phyloP scores from a whole-genome alignment of 2,329 filamentous ascomycete species.

The Verticillium tricorpus region DNA sequence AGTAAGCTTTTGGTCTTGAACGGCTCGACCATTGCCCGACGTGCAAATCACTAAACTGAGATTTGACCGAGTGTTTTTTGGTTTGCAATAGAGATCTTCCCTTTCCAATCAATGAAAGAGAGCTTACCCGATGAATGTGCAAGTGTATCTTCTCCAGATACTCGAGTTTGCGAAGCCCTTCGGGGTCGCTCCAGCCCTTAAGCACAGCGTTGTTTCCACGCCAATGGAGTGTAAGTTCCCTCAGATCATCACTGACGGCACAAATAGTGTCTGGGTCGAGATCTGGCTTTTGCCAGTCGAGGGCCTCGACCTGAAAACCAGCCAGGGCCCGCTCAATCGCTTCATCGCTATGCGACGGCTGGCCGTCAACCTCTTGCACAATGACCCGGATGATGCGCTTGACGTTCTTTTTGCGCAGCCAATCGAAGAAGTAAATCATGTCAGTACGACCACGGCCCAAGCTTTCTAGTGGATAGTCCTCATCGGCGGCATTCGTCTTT shows the following conservation, averaged over 20 bases:
- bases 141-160: constrained; percentile 19
- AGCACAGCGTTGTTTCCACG: constrained; percentile 27
- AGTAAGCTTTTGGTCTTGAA: neutral
- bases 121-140: constrained; percentile 16
- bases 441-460: constrained; percentile 13
- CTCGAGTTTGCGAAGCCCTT: constrained; percentile 17
- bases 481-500: constrained; percentile 8
- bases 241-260: constrained; percentile 3
- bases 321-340: constrained; percentile 20
- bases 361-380: neutral
- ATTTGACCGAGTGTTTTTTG: no score
- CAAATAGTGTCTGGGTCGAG: constrained; percentile 19
- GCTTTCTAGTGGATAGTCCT: neutral
- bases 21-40: neutral
- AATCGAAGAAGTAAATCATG: constrained; percentile 21
- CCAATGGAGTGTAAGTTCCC: constrained; percentile 23
- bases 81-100: no score
- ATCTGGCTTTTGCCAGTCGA: constrained; percentile 25
- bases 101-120: neutral
- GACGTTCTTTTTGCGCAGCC: constrained; percentile 19
- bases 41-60: neutral
- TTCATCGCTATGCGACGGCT: constrained; percentile 20
- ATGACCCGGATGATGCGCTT: constrained; percentile 17
- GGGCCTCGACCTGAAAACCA: constrained; percentile 20
- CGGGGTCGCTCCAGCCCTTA: constrained; percentile 19